phyloP scores from a whole-genome alignment of 371 early-diverging fungal genomes.

The Umbelopsis sp. region DNA sequence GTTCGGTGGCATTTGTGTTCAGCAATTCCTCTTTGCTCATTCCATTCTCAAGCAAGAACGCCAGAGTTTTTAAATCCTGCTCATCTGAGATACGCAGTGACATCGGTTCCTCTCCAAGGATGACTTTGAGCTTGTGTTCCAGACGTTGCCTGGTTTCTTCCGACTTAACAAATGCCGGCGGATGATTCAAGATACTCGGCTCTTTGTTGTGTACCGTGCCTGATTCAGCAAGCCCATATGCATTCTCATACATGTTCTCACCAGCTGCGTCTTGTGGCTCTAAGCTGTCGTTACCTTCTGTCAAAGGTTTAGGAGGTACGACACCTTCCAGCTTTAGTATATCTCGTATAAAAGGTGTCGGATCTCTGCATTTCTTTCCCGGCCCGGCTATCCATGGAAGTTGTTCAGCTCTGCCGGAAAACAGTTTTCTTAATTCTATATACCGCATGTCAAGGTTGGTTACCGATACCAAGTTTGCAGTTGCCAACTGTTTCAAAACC shows the following conservation, averaged over 20 bases:
- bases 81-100: not conserved
- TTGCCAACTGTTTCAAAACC: no score
- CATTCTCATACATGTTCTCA: no score
- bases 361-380: not conserved
- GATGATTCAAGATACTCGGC: no score
- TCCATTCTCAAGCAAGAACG: not conserved
- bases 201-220: no score
- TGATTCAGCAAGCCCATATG: no score
- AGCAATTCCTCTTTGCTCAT: not conserved
- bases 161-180: no score
- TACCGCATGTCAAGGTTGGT: not conserved
- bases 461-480: not conserved
- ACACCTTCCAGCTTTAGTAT: not conserved
- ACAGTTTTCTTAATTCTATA: not conserved
- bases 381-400: not conserved
- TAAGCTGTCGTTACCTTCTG: not conserved
- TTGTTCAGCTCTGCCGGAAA: not conserved
- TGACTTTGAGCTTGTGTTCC: no score
- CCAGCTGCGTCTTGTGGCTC: not conserved
- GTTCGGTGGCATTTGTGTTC: not conserved
- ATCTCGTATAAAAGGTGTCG: not conserved
- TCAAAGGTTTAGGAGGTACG: not conserved
- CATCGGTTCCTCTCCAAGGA: no score
- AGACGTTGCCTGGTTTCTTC: no score
- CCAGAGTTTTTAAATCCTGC: not conserved